These are phyloP conservation scores for Rhododendron ovatum DNA, from an alignment of 148 eudicot species.

Conservation along the genomic window DNA sequence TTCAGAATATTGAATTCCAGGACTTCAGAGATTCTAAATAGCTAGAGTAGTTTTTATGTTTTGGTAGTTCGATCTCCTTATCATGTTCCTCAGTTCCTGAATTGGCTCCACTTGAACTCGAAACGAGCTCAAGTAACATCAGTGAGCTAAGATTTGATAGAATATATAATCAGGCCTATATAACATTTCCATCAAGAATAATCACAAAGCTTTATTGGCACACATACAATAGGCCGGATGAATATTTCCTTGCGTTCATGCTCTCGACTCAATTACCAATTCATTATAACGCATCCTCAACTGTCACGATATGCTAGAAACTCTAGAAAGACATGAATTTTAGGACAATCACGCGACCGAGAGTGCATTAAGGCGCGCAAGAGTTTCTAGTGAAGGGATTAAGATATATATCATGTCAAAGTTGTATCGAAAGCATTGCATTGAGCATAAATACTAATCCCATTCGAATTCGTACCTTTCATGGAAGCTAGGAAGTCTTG, in stretches of 20 bases:
- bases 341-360: neutral
- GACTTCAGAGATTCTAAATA: neutral
- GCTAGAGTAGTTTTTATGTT: neutral
- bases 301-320: neutral
- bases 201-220: neutral
- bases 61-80: neutral
- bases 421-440: neutral
- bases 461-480: slow-evolving; percentile 35
- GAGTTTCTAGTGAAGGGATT: too few relatives aligned
- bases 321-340: too few relatives aligned
- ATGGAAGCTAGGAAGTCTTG: slow-evolving; percentile 37
- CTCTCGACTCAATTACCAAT: neutral
- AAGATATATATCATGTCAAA: too few relatives aligned
- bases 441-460: neutral
- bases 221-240: neutral
- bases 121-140: neutral
- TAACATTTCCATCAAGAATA: neutral
- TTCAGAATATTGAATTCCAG: neutral
- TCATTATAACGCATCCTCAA: neutral
- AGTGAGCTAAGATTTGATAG: neutral
- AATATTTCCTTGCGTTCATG: neutral
- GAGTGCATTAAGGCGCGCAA: neutral
- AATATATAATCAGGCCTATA: neutral
- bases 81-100: neutral
- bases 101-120: neutral